phyloP scores from a whole-genome alignment of 305 asterid species.

The Rubia peregrina region DNA sequence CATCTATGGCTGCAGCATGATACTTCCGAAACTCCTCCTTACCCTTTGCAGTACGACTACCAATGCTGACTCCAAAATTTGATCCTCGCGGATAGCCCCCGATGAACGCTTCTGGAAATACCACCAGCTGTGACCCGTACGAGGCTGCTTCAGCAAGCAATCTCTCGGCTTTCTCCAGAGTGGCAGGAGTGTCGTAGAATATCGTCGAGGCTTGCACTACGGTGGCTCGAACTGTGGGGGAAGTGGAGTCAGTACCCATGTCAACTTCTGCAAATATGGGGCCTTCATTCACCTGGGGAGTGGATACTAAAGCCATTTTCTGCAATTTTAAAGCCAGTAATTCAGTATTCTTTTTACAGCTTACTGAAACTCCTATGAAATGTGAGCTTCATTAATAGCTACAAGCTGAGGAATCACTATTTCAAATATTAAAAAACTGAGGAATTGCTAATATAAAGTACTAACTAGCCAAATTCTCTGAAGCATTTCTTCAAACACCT shows the following conservation, averaged over 20 bases:
- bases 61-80: slow-evolving; percentile 72
- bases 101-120: slow-evolving; percentile 93
- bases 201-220: slow-evolving; percentile 94
- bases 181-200: slow-evolving; percentile 88
- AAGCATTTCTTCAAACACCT: background rate
- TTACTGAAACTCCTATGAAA: background rate
- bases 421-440: too few species aligned
- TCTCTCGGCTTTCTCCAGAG: slow-evolving; percentile 95
- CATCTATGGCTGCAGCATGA: slow-evolving; percentile 86
- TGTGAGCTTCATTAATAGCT: background rate
- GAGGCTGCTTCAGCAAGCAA: slow-evolving; percentile 89
- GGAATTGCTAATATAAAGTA: too few species aligned
- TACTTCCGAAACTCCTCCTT: slow-evolving; percentile 83
- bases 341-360: slow-evolving; percentile 7
- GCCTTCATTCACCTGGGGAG: slow-evolving; percentile 34
- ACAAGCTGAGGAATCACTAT: background rate
- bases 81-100: slow-evolving; percentile 99
- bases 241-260: slow-evolving; percentile 63
- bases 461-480: background rate
- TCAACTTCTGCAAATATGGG: slow-evolving; percentile 80
- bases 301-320: slow-evolving; percentile 59
- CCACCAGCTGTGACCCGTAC: slow-evolving; percentile 77
- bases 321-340: slow-evolving; percentile 10
- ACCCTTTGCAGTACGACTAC: slow-evolving; percentile 84
- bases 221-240: slow-evolving; percentile 67